phyloP scores from a whole-genome alignment of 371 early-diverging fungal species.

The Nosema muscidifuracis region DNA sequence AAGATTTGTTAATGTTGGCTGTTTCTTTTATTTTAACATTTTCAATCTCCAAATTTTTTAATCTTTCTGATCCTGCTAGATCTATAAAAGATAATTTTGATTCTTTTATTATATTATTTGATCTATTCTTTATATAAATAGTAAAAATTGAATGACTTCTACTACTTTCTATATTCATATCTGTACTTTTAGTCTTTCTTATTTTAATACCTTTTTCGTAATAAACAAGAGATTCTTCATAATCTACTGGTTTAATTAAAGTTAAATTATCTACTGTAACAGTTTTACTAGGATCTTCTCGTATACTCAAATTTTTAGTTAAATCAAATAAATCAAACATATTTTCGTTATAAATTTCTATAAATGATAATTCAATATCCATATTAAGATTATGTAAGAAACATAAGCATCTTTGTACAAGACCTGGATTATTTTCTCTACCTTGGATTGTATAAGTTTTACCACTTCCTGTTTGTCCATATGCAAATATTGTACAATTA shows the following conservation, averaged over 20 bases:
- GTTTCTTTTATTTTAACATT: conserved; percentile 66
- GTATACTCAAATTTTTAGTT: conserved; percentile 61
- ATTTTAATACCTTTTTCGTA: conserved; percentile 66
- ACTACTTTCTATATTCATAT: conserved; percentile 67
- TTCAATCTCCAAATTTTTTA: conserved; percentile 64
- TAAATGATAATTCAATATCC: conserved; percentile 63
- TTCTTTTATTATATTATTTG: conserved; percentile 60
- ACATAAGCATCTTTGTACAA: conserved; percentile 52
- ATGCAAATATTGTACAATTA: conserved; percentile 62
- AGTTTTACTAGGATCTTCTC: conserved; percentile 64
- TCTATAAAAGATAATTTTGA: conserved; percentile 68
- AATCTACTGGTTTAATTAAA: conserved; percentile 57
- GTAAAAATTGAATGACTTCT: conserved; percentile 68
- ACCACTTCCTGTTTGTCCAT: conserved; percentile 64
- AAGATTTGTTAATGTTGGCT: conserved; percentile 67
- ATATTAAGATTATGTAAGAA: conserved; percentile 32
- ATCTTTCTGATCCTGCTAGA: conserved; percentile 70
- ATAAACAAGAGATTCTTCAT: conserved; percentile 65
- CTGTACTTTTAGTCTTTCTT: conserved; percentile 67
- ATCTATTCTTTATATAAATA: conserved; percentile 65
- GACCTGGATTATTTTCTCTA: conserved; percentile 47
- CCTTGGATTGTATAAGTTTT: conserved; percentile 64
- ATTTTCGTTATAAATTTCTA: conserved; percentile 71
- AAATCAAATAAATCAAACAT: conserved; percentile 66
- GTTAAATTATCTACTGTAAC: conserved; percentile 66